Percentiles rank a stretch among this genome's conserved stretches.
phyloP scores from a whole-genome alignment of 805 yeast genomes.

The Candida patagonica region DNA sequence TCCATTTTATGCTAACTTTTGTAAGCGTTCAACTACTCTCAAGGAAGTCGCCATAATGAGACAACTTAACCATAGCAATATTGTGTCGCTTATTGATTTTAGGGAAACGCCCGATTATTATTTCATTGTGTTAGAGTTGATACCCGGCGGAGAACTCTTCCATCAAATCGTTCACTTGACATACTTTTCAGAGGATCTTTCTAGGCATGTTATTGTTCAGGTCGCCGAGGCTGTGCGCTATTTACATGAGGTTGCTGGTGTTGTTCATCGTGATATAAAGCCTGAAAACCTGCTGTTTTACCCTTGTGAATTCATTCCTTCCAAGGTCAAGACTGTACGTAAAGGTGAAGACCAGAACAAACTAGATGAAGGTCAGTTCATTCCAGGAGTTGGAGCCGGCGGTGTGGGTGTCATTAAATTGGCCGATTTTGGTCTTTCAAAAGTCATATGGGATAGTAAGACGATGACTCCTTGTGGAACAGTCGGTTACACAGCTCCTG shows the following conservation, averaged over 20 bases:
- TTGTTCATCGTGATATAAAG: conserved; percentile 74
- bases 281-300: conserved; percentile 68
- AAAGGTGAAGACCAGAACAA: conserved; percentile 39
- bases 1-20: not conserved
- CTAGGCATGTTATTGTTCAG: conserved; percentile 65
- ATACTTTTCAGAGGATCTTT: conserved; percentile 61
- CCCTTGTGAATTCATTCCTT: conserved; percentile 39
- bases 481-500: conserved; percentile 98
- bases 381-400: conserved; percentile 80
- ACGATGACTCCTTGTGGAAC: conserved; percentile 99
- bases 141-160: conserved; percentile 74
- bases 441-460: conserved; percentile 77
- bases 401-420: conserved; percentile 81
- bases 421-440: conserved; percentile 93
- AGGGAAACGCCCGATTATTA: conserved; percentile 45
- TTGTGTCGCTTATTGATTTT: conserved; percentile 46
- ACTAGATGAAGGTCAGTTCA: conserved; percentile 80
- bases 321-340: conserved; percentile 25
- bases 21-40: conserved; percentile 41
- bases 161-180: conserved; percentile 72
- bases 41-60: conserved; percentile 72
- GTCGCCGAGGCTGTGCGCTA: conserved; percentile 62
- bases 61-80: conserved; percentile 50
- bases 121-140: conserved; percentile 57
- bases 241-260: conserved; percentile 60